Base-by-base conservation (phyloP, 2,329 filamentous ascomycete genomes). In the Ascochyta koolunga region DNA sequence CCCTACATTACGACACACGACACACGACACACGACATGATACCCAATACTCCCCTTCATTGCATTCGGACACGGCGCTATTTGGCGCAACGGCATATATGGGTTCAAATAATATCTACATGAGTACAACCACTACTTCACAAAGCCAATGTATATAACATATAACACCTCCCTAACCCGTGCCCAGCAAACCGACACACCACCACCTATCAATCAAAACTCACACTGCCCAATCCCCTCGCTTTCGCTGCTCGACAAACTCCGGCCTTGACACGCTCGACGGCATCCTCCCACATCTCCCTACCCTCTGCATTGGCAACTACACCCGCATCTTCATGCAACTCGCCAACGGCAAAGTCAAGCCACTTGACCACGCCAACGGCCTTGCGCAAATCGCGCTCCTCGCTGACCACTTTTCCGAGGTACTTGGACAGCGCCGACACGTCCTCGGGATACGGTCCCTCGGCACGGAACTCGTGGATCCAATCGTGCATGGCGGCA, bases 361-460 rank as follows among this genome's bases (percentile, higher is more conserved):
- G 56, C 90, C 91, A 96, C 60, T 81, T 85, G 11, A 89, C 82
- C 16, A 95, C 75, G 11, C 83, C 83, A 1, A 85, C 81, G 1
- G 85, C 90, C 74, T 96, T 96, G 5, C 83, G 82, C 76, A 95
- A 81, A 70, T 97, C 88, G 53, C 83, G 80, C 73, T 98, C 95
- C 52, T 93, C 87, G 1, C 77, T 56, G 0, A 96, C 82, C 0
- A 98, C 90, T 22, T 82, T 83, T 5, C 72, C 79, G 25, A 98
- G 73, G 72, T 96, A 98, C 65, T 80, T 83, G 48, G 82, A 84
- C 56, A 98, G 79, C 32, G 93, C 86, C 35, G 82, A 82, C 0
- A 93, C 87, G 73, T 99, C 95, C 52, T 89, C 86, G 0, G 77
- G 76, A 73, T 95, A 92, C 1, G 95, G 95, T 0, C 90, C 91